Conservation (phyloP, 805 yeast species). For the Komagataella mondaviorum region DNA sequence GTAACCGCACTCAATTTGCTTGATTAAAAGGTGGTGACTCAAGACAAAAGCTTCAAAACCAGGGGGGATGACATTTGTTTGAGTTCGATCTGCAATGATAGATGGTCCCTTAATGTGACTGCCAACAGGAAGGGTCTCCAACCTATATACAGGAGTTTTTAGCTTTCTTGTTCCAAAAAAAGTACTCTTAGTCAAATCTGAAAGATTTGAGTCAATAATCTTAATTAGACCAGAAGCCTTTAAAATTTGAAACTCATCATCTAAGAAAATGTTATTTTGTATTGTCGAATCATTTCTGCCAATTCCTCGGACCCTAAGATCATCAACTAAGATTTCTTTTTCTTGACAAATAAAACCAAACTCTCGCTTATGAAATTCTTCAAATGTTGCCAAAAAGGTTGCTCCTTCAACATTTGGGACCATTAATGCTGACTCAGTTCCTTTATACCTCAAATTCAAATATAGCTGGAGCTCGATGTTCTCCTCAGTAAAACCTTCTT, state of each 20-base stretch:
- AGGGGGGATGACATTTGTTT: slow-evolving; percentile 66
- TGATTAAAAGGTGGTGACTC: slow-evolving; percentile 48
- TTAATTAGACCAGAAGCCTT: slow-evolving; percentile 8
- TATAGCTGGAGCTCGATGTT: slow-evolving; percentile 45
- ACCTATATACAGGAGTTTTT: slow-evolving; percentile 39
- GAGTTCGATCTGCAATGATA: slow-evolving; percentile 67
- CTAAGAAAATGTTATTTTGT: slow-evolving; percentile 16
- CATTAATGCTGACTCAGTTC: slow-evolving; percentile 84
- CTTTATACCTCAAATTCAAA: slow-evolving; percentile 69
- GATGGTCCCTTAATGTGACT: slow-evolving; percentile 54
- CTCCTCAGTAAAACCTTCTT: slow-evolving; percentile 39
- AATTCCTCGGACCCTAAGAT: slow-evolving; percentile 50
- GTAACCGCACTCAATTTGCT: slow-evolving; percentile 3
- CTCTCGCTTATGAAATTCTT: slow-evolving; percentile 17
- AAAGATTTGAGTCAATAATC: slow-evolving; percentile 13
- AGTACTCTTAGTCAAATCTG: slow-evolving; percentile 26
- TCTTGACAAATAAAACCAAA: slow-evolving; percentile 16
- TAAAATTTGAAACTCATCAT: slow-evolving; percentile 35
- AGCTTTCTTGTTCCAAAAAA: slow-evolving; percentile 41
- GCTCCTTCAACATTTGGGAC: slow-evolving; percentile 21
- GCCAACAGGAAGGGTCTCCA: slow-evolving; percentile 43
- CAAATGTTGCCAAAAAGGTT: slow-evolving; percentile 11
- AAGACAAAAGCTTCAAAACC: slow-evolving; percentile 39
- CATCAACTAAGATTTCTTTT: slow-evolving; percentile 14
- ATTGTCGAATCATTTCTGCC: slow-evolving; percentile 33